Evolutionary conservation across 331 rosid species (phyloP).

Genomic region (Quercus phellos): DNA sequence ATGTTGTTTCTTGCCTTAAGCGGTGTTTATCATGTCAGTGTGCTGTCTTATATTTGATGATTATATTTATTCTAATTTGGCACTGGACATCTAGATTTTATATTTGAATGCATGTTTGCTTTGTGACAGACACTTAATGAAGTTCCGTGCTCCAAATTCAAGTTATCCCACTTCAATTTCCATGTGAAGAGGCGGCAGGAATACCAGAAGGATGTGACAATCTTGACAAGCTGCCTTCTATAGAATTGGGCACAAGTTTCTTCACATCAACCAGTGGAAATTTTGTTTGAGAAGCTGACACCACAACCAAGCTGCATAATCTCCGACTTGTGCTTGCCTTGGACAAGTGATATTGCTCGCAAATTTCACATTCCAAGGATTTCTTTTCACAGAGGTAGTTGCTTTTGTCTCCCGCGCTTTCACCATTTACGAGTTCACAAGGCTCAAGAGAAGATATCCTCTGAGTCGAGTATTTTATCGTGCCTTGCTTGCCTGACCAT

Average conservation of each 20-base stretch:
- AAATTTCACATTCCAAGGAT: conserved; percentile 7
- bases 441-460: conserved; percentile 1
- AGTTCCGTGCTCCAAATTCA: conserved; percentile 52
- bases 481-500: conserved; percentile 34
- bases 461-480: conserved; percentile 29
- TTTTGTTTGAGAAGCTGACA: not conserved
- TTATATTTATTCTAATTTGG: not conserved
- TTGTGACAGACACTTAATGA: conserved; percentile 70
- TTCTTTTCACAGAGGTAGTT: not conserved
- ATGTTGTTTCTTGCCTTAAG: not conserved
- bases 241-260: not conserved
- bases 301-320: conserved; percentile 6
- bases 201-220: conserved; percentile 17
- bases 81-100: not conserved
- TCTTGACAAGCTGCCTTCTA: conserved; percentile 11
- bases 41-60: not conserved
- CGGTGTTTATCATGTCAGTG: not conserved
- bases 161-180: conserved; percentile 19
- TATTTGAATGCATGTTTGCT: conserved; percentile 14
- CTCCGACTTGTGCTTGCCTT: not conserved
- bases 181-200: not conserved
- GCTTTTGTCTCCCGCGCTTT: conserved; percentile 25
- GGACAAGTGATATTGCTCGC: not conserved
- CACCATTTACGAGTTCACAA: not conserved
- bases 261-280: not conserved